A percentile compares a stretch with the other conserved stretches of the same genome.
Evolutionary conservation across 2,329 filamentous ascomycete species (phyloP).

Genomic region (Diplocarpon mali): DNA sequence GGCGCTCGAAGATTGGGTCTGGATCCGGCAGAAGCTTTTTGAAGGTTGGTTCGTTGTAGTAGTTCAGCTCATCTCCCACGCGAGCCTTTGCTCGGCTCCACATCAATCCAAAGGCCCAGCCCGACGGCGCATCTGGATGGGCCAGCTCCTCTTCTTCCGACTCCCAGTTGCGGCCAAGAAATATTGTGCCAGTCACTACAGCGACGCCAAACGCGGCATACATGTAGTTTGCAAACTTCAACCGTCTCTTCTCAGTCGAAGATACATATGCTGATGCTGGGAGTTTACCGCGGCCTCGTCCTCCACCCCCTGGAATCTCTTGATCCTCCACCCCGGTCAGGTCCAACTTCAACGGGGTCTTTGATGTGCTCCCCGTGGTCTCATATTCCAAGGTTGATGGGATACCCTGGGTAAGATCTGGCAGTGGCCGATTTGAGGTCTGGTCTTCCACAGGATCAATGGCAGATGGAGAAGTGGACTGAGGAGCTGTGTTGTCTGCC

Average conservation of each 20-base stretch:
- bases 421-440: slow-evolving; percentile 57
- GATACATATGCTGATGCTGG: slow-evolving; percentile 79
- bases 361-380: slow-evolving; percentile 36
- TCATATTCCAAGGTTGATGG: slow-evolving; percentile 83
- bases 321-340: slow-evolving; percentile 34
- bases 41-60: slow-evolving; percentile 95
- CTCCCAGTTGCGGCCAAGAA: slow-evolving; percentile 83
- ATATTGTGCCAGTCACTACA: slow-evolving; percentile 43
- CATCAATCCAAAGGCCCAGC: slow-evolving; percentile 66
- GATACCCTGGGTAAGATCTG: slow-evolving; percentile 88
- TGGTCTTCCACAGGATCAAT: slow-evolving; percentile 32
- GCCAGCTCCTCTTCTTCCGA: slow-evolving; percentile 56
- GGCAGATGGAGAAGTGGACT: slow-evolving; percentile 25
- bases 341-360: slow-evolving; percentile 37
- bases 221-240: slow-evolving; percentile 63
- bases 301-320: slow-evolving; percentile 33
- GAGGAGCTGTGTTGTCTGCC: slow-evolving; percentile 28
- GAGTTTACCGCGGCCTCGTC: slow-evolving; percentile 52
- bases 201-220: slow-evolving; percentile 50
- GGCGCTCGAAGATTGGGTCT: slow-evolving; percentile 68
- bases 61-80: slow-evolving; percentile 64
- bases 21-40: slow-evolving; percentile 80
- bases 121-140: slow-evolving; percentile 64
- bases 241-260: slow-evolving; percentile 74
- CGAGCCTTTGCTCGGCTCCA: slow-evolving; percentile 73